Percentiles rank a stretch among this genome's conserved stretches.
Conservation (phyloP, 352 stramenopile genomes). For the Globisporangium emineosum region DNA sequence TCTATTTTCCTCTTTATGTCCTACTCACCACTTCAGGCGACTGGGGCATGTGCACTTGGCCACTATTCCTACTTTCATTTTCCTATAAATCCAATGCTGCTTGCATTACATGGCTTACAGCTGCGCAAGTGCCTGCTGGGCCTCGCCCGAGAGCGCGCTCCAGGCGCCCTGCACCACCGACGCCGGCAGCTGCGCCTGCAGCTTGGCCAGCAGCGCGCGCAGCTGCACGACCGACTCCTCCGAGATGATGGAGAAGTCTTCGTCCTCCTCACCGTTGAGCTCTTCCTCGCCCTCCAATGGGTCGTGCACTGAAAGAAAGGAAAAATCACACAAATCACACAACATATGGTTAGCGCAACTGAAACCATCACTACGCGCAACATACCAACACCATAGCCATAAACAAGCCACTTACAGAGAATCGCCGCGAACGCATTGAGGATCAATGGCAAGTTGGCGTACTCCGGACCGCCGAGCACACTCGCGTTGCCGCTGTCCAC, state of each 20-base stretch:
- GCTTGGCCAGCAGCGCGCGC: constrained; percentile 49
- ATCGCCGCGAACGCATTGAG: constrained; percentile 78
- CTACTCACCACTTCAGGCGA: not conserved
- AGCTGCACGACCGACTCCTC: constrained; percentile 58
- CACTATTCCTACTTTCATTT: not conserved
- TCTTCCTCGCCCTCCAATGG: constrained; percentile 46
- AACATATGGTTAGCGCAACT: constrained; percentile 15
- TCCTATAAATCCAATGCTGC: constrained; percentile 1
- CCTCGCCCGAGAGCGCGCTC: constrained; percentile 60
- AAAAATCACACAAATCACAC: constrained; percentile 12
- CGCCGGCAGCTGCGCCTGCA: constrained; percentile 66
- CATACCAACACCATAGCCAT: not conserved
- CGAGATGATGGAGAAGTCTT: constrained; percentile 70
- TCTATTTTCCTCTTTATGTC: constrained; percentile 6
- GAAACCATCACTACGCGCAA: not conserved
- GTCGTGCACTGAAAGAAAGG: constrained; percentile 50
- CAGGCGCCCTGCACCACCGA: constrained; percentile 64
- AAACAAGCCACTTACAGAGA: constrained; percentile 45
- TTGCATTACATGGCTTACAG: constrained; percentile 28
- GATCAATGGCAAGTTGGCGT: constrained; percentile 57
- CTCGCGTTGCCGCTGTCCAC: constrained; percentile 48
- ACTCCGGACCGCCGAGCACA: constrained; percentile 56
- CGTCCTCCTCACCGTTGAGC: constrained; percentile 48
- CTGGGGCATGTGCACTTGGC: not conserved
- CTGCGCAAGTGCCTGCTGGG: constrained; percentile 68